phyloP scores from a whole-genome alignment of 2,329 filamentous ascomycete genomes.

The Diaporthe citrichinensis region DNA sequence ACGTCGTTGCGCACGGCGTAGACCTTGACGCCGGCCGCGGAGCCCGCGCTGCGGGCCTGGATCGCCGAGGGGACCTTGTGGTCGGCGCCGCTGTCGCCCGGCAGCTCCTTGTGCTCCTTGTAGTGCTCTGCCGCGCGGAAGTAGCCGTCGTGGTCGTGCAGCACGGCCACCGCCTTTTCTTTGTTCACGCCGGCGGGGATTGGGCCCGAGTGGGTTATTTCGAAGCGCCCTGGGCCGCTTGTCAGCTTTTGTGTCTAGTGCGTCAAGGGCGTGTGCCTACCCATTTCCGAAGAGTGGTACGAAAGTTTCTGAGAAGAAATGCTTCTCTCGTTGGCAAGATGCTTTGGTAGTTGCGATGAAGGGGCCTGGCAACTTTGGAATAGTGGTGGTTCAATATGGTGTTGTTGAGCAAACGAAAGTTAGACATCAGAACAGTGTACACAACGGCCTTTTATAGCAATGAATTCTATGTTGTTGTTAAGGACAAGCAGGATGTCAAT shows the following conservation, averaged over 20 bases:
- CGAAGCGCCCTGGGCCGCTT: not conserved
- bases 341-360: not conserved
- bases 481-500: not conserved
- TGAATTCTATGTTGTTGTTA: not conserved
- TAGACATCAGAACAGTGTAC: not conserved
- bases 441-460: not conserved
- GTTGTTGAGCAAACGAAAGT: too few species aligned
- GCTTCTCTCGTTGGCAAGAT: not conserved
- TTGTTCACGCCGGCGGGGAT: slow-evolving; percentile 25
- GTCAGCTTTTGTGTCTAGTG: not conserved
- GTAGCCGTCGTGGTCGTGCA: slow-evolving; percentile 27
- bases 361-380: not conserved
- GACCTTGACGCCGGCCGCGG: not conserved
- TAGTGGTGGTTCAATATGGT: not conserved
- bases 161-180: slow-evolving; percentile 18
- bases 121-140: slow-evolving; percentile 32
- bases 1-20: slow-evolving; percentile 24
- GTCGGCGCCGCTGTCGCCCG: not conserved
- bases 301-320: not conserved
- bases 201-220: slow-evolving; percentile 8
- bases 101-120: slow-evolving; percentile 8
- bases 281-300: not conserved
- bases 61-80: slow-evolving; percentile 6
- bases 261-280: not conserved
- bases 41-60: not conserved